phyloP scores from a whole-genome alignment of 228 moss, liverwort and hornwort genomes.

The Sphagnum magellanicum region DNA sequence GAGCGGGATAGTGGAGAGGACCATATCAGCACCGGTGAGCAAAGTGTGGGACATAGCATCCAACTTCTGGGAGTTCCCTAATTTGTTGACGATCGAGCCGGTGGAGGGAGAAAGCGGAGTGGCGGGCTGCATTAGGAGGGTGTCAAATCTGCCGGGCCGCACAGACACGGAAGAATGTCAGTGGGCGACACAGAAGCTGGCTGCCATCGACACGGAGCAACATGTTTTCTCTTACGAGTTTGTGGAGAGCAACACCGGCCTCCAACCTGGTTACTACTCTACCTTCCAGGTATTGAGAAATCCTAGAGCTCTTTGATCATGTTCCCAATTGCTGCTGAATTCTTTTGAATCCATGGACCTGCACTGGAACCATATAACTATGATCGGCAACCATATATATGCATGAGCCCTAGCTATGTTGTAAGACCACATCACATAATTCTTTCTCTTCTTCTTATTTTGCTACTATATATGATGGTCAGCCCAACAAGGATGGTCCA shows the following conservation, averaged over 20 bases:
- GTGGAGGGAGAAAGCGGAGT: conserved; percentile 46
- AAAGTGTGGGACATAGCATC: conserved; percentile 56
- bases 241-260: conserved; percentile 49
- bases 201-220: conserved; percentile 34
- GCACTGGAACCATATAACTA: no score
- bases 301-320: no score
- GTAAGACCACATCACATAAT: no score
- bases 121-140: conserved; percentile 46
- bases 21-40: conserved; percentile 37
- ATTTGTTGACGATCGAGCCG: conserved; percentile 43
- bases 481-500: no score
- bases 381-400: no score
- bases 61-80: conserved; percentile 41
- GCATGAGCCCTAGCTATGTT: no score
- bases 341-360: no score
- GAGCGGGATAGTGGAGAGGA: conserved; percentile 56
- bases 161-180: conserved; percentile 37
- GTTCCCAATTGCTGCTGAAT: no score
- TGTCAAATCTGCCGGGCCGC: conserved; percentile 54
- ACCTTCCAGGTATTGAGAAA: conserved; percentile 35
- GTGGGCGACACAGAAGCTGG: conserved; percentile 55
- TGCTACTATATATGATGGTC: no score
- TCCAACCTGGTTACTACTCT: conserved; percentile 52
- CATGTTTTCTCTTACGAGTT: conserved; percentile 54
- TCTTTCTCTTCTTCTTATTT: no score